These are phyloP conservation scores for Ustilago lituana DNA, from an alignment of 1,284 basidiomycete genomes.

Conservation along the genomic window DNA sequence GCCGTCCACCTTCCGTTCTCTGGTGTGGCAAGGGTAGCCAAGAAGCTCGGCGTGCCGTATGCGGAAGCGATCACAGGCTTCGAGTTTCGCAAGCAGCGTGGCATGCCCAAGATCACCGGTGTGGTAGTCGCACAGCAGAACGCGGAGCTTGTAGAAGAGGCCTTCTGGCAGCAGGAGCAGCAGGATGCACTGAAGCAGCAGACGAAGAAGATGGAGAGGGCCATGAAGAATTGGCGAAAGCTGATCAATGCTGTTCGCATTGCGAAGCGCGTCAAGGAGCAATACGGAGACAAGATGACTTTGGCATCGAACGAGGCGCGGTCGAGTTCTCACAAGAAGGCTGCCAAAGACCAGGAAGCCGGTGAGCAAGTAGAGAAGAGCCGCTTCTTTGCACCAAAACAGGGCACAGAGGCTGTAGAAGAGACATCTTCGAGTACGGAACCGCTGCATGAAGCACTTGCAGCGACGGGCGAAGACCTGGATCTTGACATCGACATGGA, in stretches of 20 bases:
- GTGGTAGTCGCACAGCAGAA: constrained; percentile 87
- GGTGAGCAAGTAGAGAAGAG: constrained; percentile 22
- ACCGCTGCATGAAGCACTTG: background rate
- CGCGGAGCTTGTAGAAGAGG: constrained; percentile 81
- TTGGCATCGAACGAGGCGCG: constrained; percentile 6
- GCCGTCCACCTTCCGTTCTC: constrained; percentile 81
- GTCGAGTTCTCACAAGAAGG: background rate
- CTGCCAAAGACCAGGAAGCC: background rate
- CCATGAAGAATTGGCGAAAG: constrained; percentile 86
- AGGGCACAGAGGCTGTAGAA: background rate
- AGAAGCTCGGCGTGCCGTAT: constrained; percentile 84
- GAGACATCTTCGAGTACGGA: background rate
- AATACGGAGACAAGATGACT: constrained; percentile 72
- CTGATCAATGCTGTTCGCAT: constrained; percentile 88
- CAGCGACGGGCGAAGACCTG: constrained; percentile 8
- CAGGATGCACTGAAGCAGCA: constrained; percentile 77
- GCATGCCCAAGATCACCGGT: constrained; percentile 84
- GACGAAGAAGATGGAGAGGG: constrained; percentile 80
- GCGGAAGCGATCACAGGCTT: constrained; percentile 96
- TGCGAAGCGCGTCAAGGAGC: constrained; percentile 79
- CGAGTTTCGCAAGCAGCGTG: constrained; percentile 90
- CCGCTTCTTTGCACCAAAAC: constrained; percentile 21
- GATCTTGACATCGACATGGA: constrained; percentile 5
- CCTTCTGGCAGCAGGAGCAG: constrained; percentile 83
- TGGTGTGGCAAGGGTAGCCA: constrained; percentile 79